Evolutionary conservation across 2,329 filamentous ascomycete species (phyloP).

Genomic region (Hawksworthiomyces lignivorus): DNA sequence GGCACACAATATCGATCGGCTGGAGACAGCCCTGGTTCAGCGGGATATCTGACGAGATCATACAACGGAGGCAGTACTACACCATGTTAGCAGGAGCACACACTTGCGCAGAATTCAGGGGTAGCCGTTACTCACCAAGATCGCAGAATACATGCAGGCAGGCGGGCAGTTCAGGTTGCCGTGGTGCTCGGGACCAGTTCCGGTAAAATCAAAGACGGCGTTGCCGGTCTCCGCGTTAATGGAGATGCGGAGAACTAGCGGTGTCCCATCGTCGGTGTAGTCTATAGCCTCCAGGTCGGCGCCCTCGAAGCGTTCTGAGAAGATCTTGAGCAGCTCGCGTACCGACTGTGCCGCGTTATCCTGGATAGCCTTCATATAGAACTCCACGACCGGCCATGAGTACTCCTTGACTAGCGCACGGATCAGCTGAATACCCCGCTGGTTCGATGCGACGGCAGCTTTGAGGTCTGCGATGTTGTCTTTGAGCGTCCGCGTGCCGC

Average conservation of each 20-base stretch:
- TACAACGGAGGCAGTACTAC: conserved; percentile 26
- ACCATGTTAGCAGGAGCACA: conserved; percentile 2
- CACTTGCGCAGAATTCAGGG: no score
- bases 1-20: conserved; percentile 25
- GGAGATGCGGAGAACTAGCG: conserved; percentile 23
- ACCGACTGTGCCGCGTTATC: conserved; percentile 67
- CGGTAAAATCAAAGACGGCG: conserved; percentile 28
- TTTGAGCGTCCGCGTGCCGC: conserved; percentile 61
- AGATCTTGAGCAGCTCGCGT: conserved; percentile 57
- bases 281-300: conserved; percentile 24
- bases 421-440: conserved; percentile 67
- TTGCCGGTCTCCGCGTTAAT: conserved; percentile 22
- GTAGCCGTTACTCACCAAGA: no score
- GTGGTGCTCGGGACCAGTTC: conserved; percentile 21
- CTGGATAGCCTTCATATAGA: conserved; percentile 71
- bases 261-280: conserved; percentile 31
- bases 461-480: conserved; percentile 71
- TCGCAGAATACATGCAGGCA: no score
- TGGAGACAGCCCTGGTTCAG: conserved; percentile 31
- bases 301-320: conserved; percentile 48
- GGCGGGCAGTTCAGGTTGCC: conserved; percentile 23
- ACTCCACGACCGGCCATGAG: conserved; percentile 20
- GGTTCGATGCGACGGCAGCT: conserved; percentile 67
- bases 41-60: conserved; percentile 28
- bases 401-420: conserved; percentile 64